These are phyloP conservation scores for Curvularia eragrostidis DNA, from an alignment of 2,329 filamentous ascomycete genomes.

Conservation along the genomic window DNA sequence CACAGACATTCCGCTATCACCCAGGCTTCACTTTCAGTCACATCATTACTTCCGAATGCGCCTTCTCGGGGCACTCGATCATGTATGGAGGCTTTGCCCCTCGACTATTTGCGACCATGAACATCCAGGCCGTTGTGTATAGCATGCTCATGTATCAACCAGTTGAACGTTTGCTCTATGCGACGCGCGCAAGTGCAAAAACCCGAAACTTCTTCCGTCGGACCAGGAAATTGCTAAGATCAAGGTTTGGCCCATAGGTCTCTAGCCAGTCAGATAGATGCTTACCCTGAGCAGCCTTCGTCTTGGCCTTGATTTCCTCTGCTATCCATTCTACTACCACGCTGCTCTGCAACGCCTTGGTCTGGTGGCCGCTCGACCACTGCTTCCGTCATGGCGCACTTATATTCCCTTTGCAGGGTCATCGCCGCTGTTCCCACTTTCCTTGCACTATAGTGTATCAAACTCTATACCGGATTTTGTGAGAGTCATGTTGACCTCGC, in stretches of 20 bases:
- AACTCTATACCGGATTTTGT: conserved; percentile 22
- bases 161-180: conserved; percentile 37
- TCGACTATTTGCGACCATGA: conserved; percentile 29
- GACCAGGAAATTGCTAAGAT: conserved; percentile 28
- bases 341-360: conserved; percentile 41
- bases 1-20: conserved; percentile 39
- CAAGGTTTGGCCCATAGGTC: conserved; percentile 25
- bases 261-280: neutral
- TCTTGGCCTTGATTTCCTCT: conserved; percentile 36
- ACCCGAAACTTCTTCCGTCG: conserved; percentile 31
- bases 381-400: conserved; percentile 36
- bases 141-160: conserved; percentile 32
- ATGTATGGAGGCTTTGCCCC: conserved; percentile 39
- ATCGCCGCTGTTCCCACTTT: conserved; percentile 38
- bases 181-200: conserved; percentile 28
- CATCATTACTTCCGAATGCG: conserved; percentile 34
- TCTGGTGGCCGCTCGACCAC: conserved; percentile 35
- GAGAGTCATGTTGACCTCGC: conserved; percentile 35
- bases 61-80: conserved; percentile 29
- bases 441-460: conserved; percentile 23
- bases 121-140: conserved; percentile 30
- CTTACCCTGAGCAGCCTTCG: conserved; percentile 34
- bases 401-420: conserved; percentile 40
- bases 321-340: conserved; percentile 46
- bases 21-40: conserved; percentile 32